phyloP scores from a whole-genome alignment of 495 filamentous ascomycete genomes.

The Neurospora tetraspora region DNA sequence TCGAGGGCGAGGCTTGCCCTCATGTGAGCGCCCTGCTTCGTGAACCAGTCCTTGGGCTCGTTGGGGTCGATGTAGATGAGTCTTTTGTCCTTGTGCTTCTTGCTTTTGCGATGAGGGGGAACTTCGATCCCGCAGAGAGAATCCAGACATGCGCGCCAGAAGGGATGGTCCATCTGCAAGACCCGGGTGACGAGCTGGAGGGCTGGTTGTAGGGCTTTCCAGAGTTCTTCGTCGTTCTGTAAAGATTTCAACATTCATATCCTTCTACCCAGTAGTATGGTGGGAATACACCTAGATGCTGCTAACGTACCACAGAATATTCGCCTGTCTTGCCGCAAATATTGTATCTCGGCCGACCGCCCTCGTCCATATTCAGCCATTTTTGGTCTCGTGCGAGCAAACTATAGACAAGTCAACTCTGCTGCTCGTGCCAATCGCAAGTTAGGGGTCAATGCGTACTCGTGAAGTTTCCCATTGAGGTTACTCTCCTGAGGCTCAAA shows the following conservation, averaged over 20 bases:
- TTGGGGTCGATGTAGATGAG: neutral
- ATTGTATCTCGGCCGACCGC: conserved; percentile 15
- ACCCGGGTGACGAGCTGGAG: conserved; percentile 18
- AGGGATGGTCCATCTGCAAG: conserved; percentile 8
- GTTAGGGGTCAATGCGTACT: conserved; percentile 10
- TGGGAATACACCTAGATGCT: neutral
- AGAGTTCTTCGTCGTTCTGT: conserved; percentile 17
- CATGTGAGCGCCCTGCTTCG: neutral
- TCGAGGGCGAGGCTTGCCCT: neutral
- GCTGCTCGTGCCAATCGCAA: neutral
- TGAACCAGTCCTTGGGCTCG: neutral
- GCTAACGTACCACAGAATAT: conserved; percentile 13
- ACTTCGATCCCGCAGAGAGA: conserved; percentile 11
- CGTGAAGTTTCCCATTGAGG: conserved; percentile 12
- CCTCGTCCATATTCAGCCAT: conserved; percentile 3
- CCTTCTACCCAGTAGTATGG: neutral
- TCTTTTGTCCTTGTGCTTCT: neutral
- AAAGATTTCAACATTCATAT: neutral
- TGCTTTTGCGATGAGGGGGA: neutral
- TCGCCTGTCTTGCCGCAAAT: conserved; percentile 16
- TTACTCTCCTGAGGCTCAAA: neutral
- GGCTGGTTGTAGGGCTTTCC: conserved; percentile 26
- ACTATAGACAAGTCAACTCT: neutral
- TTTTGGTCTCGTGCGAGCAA: neutral
- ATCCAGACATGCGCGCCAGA: conserved; percentile 11